Percentiles rank a stretch among this genome's conserved stretches.
These are phyloP conservation scores for Haplosporangium gracile DNA, from an alignment of 192 early-diverging fungal species.

Conservation along the genomic window DNA sequence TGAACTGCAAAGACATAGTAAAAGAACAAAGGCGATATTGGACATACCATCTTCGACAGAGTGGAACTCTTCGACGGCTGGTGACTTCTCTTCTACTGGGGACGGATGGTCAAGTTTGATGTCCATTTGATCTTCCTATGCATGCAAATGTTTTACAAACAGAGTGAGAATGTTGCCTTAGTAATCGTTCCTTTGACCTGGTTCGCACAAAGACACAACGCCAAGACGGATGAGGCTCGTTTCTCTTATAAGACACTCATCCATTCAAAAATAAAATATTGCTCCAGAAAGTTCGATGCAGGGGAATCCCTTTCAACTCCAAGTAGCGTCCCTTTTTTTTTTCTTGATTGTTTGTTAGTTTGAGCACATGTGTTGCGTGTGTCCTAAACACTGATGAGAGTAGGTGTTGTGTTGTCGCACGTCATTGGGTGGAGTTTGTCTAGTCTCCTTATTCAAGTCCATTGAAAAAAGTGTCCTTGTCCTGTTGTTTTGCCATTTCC, in stretches of 20 bases:
- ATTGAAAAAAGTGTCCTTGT: neutral
- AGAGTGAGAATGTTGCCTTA: neutral
- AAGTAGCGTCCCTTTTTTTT: neutral
- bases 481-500: neutral
- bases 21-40: neutral
- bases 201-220: neutral
- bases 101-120: slow-evolving; percentile 32
- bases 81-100: slow-evolving; percentile 51
- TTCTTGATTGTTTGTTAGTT: no score
- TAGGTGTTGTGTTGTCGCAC: neutral
- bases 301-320: neutral
- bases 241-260: neutral
- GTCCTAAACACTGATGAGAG: neutral
- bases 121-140: slow-evolving; percentile 52
- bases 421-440: neutral
- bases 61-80: slow-evolving; percentile 38
- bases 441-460: neutral
- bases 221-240: neutral
- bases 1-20: neutral
- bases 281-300: slow-evolving; percentile 9
- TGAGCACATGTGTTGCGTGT: neutral
- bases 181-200: neutral
- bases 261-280: neutral
- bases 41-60: slow-evolving; percentile 44
- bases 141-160: neutral